phyloP scores from a whole-genome alignment of 176 grass and related monocot genomes.

The Ananas comosus region DNA sequence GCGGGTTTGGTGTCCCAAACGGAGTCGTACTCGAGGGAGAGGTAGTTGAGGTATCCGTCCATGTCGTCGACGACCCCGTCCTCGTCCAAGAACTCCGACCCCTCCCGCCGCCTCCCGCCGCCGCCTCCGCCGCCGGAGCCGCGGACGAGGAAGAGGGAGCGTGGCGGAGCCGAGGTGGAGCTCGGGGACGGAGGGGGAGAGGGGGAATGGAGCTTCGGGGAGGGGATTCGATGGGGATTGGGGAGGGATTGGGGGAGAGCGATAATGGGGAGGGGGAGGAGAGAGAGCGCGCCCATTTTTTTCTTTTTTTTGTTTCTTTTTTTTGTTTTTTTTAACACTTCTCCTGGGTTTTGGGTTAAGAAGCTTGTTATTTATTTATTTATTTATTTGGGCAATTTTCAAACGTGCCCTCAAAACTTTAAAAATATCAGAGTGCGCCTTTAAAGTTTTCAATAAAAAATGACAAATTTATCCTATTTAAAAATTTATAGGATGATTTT shows the following conservation, averaged over 20 bases:
- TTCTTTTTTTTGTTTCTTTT: too few species aligned
- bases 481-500: too few species aligned
- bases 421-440: too few species aligned
- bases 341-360: too few species aligned
- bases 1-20: constrained; percentile 95
- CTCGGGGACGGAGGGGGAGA: background rate
- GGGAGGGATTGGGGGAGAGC: constrained; percentile 19
- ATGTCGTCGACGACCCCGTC: constrained; percentile 83
- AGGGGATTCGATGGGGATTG: background rate
- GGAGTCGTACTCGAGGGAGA: constrained; percentile 94
- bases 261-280: constrained; percentile 24
- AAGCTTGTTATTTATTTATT: too few species aligned
- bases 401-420: too few species aligned
- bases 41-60: constrained; percentile 85
- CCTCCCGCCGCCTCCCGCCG: constrained; percentile 17
- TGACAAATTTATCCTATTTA: too few species aligned
- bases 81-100: constrained; percentile 52
- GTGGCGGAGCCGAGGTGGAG: background rate
- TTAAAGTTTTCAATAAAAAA: too few species aligned
- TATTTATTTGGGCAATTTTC: too few species aligned
- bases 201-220: background rate
- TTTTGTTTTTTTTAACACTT: too few species aligned
- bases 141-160: constrained; percentile 4
- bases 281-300: constrained; percentile 41
- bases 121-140: constrained; percentile 5